phyloP scores from a whole-genome alignment of 2,329 filamentous ascomycete genomes.

The Colletotrichum sp. region DNA sequence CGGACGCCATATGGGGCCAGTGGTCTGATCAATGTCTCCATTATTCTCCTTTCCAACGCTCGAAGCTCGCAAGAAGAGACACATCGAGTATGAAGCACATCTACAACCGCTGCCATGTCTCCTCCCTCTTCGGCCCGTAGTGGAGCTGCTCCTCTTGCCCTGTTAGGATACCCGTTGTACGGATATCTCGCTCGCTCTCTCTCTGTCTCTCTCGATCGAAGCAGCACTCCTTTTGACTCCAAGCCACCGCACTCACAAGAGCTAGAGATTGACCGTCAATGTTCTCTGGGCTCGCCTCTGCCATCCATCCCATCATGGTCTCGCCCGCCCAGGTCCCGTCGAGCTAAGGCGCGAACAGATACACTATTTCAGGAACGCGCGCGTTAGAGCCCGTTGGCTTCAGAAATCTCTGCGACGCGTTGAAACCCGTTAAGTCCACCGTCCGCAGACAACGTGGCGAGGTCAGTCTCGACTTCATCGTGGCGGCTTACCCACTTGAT shows the following conservation, averaged over 20 bases:
- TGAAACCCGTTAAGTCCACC: neutral
- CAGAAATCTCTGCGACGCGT: neutral
- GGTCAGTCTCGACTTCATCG: neutral
- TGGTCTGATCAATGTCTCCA: neutral
- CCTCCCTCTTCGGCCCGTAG: neutral
- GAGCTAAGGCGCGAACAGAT: neutral
- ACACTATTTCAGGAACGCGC: constrained; percentile 15
- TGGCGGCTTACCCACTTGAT: constrained; percentile 11
- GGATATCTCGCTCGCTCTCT: neutral
- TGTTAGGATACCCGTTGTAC: neutral
- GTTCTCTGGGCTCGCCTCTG: neutral
- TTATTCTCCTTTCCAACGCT: neutral
- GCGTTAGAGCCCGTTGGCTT: neutral
- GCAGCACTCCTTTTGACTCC: neutral
- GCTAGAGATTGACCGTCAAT: neutral
- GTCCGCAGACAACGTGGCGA: constrained; percentile 6
- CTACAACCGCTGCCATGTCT: neutral
- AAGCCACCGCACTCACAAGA: neutral
- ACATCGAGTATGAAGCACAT: neutral
- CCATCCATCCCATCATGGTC: constrained; percentile 13
- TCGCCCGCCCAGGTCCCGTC: neutral
- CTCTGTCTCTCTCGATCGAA: neutral
- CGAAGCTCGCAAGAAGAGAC: neutral
- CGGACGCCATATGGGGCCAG: neutral
- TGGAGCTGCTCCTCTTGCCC: neutral